Conservation (phyloP, 495 filamentous ascomycete genomes). For the Aspergillus egyptiacus region DNA sequence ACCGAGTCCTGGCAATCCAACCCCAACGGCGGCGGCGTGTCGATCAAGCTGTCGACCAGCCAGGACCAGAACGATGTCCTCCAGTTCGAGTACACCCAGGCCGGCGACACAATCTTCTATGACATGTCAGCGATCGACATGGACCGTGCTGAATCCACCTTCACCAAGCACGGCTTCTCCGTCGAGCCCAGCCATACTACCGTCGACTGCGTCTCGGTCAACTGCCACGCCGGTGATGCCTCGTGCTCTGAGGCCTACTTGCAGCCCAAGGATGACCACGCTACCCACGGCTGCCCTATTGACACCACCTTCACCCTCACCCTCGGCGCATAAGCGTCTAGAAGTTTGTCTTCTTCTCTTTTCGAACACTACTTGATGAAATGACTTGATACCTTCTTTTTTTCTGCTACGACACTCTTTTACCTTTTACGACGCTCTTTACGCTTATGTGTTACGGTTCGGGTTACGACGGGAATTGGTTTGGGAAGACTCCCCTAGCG, state of each 20-base stretch:
- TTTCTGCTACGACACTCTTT: constrained; percentile 5
- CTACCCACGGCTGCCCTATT: constrained; percentile 43
- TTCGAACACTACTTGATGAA: not conserved
- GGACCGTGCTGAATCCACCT: constrained; percentile 26
- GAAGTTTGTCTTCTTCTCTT: constrained; percentile 1
- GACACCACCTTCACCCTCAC: constrained; percentile 35
- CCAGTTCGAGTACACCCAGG: constrained; percentile 45
- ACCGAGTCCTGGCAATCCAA: constrained; percentile 32
- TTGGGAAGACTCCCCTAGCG: not conserved
- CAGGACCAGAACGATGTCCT: constrained; percentile 32
- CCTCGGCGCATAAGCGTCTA: constrained; percentile 28
- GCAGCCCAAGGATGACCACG: constrained; percentile 37
- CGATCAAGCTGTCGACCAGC: constrained; percentile 42
- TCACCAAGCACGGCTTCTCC: constrained; percentile 39
- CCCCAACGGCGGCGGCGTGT: constrained; percentile 41
- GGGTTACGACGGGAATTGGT: not conserved
- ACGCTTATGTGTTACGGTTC: not conserved
- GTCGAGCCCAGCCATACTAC: constrained; percentile 27
- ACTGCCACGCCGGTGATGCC: constrained; percentile 35
- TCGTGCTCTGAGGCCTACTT: constrained; percentile 39
- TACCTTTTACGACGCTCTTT: no score
- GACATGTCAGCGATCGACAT: constrained; percentile 45
- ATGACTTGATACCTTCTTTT: constrained; percentile 1
- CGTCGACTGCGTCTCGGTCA: constrained; percentile 31
- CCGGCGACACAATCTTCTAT: constrained; percentile 37